Base-by-base conservation (phyloP, 169 alveolate genomes). In the Plasmodium billcollinsi region DNA sequence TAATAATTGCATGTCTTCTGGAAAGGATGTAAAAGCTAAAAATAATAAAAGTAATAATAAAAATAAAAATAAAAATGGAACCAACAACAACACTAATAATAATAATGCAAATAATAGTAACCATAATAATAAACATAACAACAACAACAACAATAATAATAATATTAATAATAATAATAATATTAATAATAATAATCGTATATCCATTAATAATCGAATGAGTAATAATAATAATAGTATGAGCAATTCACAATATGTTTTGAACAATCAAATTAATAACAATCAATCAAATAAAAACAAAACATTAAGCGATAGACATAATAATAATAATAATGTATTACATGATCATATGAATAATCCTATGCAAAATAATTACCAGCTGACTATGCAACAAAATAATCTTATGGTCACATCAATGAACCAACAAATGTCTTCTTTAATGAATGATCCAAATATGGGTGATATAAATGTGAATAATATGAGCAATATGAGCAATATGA, bases 381-480 rank as follows among this genome's bases (percentile, higher is more conserved):
- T 54, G 39, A 69, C 20, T 50, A 24, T 69, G 14, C 78, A 67
- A 62, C 73, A 62, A 47, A 76, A 47, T 15, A 63, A 15, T 18
- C 50, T 49, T n/a, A 47, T 58, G 39, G 18, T 11, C 21, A 39
- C 61, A 14, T 5, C 73, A 12, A 76, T 76, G 70, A 76, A 76
- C 43, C 63, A 63, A 26, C 74, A 76, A 21, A 14, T 76, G 29
- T 63, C 21, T 8, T 49, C 89, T 29, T 3, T 66, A 66, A 76
- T 67, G 72, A 47, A 58, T 58, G 85, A 56, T 11, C 11, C 88
- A 2, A 9, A 26, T 20, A 11, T 73, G 18, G 56, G 54, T 33
- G 59, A 54, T 58, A 14, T 73, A 56, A 59, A 50, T 71, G 5
- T 33, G 9, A 33, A 33, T 6, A 33, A 33, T 33, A 33, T 33